Evolutionary conservation across 2,329 filamentous ascomycete species (phyloP).

Genomic region (Penicillium sp.): DNA sequence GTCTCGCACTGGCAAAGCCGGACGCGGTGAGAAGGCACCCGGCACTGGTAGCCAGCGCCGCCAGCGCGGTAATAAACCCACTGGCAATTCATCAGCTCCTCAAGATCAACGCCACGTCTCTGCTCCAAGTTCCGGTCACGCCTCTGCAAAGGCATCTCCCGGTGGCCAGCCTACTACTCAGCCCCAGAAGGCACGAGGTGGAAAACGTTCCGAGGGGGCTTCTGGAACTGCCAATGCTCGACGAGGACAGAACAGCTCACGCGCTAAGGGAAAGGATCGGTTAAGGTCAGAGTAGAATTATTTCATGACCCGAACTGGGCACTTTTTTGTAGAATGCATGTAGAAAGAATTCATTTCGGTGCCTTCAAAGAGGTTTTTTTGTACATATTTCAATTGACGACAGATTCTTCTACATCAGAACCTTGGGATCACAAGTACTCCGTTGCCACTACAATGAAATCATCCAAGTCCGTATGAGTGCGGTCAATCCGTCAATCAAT

Average conservation of each 20-base stretch:
- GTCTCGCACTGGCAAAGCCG: constrained; percentile 14
- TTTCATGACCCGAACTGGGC: no score
- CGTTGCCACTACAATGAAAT: no score
- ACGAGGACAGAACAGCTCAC: constrained; percentile 25
- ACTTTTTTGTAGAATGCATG: no score
- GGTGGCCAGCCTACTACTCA: constrained; percentile 15
- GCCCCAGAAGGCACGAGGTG: constrained; percentile 8
- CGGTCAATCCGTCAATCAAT: no score
- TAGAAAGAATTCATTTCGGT: no score
- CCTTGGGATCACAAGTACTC: no score
- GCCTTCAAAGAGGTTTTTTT: no score
- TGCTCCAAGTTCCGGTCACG: background rate
- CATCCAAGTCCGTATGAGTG: no score
- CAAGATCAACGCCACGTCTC: constrained; percentile 7
- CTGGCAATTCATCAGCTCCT: constrained; percentile 3
- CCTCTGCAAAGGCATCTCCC: constrained; percentile 13
- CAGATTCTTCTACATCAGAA: no score
- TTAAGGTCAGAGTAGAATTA: background rate
- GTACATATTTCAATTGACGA: no score
- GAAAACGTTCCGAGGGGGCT: constrained; percentile 11
- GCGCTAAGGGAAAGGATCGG: constrained; percentile 24
- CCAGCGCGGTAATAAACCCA: constrained; percentile 19
- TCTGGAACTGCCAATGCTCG: constrained; percentile 16
- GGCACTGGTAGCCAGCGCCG: constrained; percentile 17
- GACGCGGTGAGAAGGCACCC: constrained; percentile 17